phyloP scores from a whole-genome alignment of 148 eudicot genomes.

The Diospyros kaki region DNA sequence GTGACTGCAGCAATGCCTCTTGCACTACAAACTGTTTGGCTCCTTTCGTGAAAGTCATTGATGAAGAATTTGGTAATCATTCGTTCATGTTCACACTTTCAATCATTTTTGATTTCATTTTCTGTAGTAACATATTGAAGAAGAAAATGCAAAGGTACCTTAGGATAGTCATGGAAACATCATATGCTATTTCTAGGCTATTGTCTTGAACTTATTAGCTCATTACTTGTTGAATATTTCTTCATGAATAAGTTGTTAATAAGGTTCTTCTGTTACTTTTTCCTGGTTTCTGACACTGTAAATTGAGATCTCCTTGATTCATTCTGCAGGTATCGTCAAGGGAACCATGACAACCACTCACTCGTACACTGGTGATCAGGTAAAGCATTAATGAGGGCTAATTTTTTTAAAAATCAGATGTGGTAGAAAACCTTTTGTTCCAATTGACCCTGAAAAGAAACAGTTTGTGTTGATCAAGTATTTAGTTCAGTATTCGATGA shows the following conservation, averaged over 20 bases:
- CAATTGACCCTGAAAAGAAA: no score
- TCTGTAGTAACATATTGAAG: no score
- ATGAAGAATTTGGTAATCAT: constrained; percentile 71
- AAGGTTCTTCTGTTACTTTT: neutral
- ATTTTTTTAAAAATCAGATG: no score
- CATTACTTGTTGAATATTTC: no score
- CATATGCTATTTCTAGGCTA: no score
- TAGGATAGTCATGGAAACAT: no score
- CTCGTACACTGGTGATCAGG: constrained; percentile 99
- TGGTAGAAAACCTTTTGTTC: no score
- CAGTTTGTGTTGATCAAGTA: no score
- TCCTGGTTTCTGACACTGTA: neutral
- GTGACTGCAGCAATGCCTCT: constrained; percentile 81
- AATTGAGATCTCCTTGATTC: neutral
- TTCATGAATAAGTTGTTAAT: no score
- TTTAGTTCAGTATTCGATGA: no score
- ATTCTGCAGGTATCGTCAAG: constrained; percentile 82
- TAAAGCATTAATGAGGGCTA: constrained; percentile 8
- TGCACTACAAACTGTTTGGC: constrained; percentile 99
- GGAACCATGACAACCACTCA: constrained; percentile 99
- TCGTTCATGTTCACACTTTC: neutral
- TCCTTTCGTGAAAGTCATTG: constrained; percentile 92
- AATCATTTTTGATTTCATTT: neutral
- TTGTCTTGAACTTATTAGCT: no score
- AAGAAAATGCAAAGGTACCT: no score